Evolutionary conservation across 768 basidiomycete species (phyloP), one percentile per base, ranked within the genome.

Genomic region (Melanogaster broomeanus): DNA sequence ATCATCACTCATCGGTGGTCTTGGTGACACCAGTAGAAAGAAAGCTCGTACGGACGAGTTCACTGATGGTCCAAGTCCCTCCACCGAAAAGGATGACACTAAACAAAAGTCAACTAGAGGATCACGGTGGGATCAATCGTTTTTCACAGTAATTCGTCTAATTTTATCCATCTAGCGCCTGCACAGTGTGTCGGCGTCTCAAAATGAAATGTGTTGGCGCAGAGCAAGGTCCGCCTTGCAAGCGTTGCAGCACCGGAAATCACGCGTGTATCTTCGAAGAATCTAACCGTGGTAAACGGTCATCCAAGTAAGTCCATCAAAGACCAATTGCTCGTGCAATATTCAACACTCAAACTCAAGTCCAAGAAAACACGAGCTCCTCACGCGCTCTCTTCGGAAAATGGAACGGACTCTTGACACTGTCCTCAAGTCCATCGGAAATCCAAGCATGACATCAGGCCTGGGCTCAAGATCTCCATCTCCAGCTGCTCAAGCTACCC

Each of bases 201-300:
- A 95, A 94, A 73, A 94, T 92, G 93, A 94, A 92, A 63, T 94
- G 92, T 51, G 88, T 91, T 8, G 90, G 89, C 30, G 92, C 90
- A 3, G 93, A 94, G 67, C 82, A 93, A 35, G 93, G 93, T 0
- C 89, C 89, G 0, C 91, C 93, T 0, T 97, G 93, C 74, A 95
- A 93, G 63, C 86, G 93, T 19, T 97, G 93, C 61, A 71, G 74
- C 41, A 63, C 83, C 0, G 87, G 89, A 18, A 82, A 82, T 58
- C 89, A 95, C 62, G 92, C 96, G 60, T 99, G 97, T 64, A 82
- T 97, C 39, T 98, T 99, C 57, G 94, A 98, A 72, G 96, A 98
- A 67, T 93, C 90, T 2, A 95, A 98, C 66, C 82, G 97, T 42
- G 97, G 97, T 37, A 96, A 95, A 68, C 84, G 91, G 11, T 83